Base-by-base conservation (phyloP, 768 basidiomycete species). In the Naganishia vishniacii region DNA sequence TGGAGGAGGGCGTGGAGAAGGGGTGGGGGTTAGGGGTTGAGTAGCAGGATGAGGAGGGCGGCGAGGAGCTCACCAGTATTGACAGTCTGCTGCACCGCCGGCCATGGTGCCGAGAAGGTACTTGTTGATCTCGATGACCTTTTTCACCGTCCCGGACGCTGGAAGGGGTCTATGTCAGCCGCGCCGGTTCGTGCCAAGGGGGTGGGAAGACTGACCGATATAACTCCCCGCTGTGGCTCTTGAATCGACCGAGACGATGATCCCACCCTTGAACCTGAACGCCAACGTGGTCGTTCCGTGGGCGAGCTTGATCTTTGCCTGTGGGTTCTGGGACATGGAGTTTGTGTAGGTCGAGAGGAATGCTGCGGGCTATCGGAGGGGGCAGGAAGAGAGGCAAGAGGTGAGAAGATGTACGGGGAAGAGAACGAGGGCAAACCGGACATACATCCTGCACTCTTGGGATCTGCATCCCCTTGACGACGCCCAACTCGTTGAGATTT, bases 31-130 rank as follows among this genome's bases (percentile, higher is more conserved):
- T 47, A 47, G 32, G 15, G n/a, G 2, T 18, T 28, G 6, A 6
- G 42, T 8, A 20, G n/a, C 9, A 15, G 42, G 59, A 62, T 46
- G 20, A 32, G 13, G 59, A 20, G 20, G 28, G 40, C n/a, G 29
- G 31, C 60, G 16, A 37, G 32, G 31, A 20, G 59, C 76, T 64
- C 59, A 77, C 76, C 76, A 77, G 61, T 77, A 77, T 67, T 77
- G 71, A 61, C 71, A 81, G 83, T 69, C 73, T 86, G 92, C 94
- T 71, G 95, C 95, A 78, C 94, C 94, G 79, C 95, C 95, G 67
- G 95, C 95, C 94, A 99, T 98, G 1, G 95, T 99, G 66, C 95
- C 95, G n/a, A 99, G 83, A 53, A 99, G 80, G 80, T 92, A 98
- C 44, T 91, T 91, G 80, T 98, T 98, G 79, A 99, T 99, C 81